Percentiles rank a stretch among this genome's conserved stretches.
These are phyloP conservation scores for Colletotrichum tamarilloi DNA, from an alignment of 2,329 filamentous ascomycete genomes.

Conservation along the genomic window DNA sequence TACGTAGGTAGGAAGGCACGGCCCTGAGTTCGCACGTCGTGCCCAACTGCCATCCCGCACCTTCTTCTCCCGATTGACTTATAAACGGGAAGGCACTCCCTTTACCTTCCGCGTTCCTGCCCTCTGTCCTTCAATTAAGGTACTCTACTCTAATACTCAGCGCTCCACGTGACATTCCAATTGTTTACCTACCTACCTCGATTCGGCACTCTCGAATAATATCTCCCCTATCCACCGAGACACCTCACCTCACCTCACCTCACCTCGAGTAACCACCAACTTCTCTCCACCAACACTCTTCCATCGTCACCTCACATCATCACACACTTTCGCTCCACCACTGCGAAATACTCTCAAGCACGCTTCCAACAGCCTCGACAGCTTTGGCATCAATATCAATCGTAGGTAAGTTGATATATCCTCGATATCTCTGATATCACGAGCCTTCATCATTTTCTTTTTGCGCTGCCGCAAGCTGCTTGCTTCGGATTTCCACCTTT, in stretches of 20 bases:
- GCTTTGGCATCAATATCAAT: not conserved
- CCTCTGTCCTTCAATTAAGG: not conserved
- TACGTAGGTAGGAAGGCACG: not conserved
- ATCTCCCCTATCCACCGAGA: not conserved
- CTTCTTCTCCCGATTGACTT: not conserved
- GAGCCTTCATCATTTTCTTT: not conserved
- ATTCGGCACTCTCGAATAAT: not conserved
- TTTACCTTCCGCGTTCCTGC: not conserved
- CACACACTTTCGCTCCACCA: not conserved
- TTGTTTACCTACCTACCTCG: not conserved
- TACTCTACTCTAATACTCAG: not conserved
- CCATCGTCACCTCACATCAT: not conserved
- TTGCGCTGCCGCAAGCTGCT: not conserved
- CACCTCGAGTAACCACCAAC: not conserved
- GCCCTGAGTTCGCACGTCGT: not conserved
- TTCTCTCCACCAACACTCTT: not conserved
- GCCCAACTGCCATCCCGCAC: not conserved
- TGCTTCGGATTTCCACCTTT: not conserved
- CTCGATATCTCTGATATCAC: not conserved
- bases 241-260: not conserved
- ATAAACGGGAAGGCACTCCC: slow-evolving; percentile 4
- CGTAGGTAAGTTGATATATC: slow-evolving; percentile 21
- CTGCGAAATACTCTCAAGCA: not conserved
- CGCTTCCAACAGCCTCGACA: not conserved
- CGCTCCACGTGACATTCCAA: slow-evolving; percentile 5